These are phyloP conservation scores for Acacia pycnantha DNA, from an alignment of 331 rosid genomes.

Conservation along the genomic window DNA sequence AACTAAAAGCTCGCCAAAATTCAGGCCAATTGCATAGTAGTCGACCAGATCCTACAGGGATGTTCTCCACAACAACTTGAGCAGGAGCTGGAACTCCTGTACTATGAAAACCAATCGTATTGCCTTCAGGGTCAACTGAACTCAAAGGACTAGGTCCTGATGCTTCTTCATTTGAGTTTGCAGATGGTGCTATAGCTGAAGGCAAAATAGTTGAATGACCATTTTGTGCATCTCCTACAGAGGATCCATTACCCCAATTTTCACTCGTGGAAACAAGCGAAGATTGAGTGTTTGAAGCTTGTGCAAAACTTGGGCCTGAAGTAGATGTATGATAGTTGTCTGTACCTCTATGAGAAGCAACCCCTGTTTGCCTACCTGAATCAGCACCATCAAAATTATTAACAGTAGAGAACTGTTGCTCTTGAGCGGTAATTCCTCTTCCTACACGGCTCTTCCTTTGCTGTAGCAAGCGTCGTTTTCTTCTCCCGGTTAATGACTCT, in stretches of 20 bases:
- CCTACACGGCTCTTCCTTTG: conserved; percentile 84
- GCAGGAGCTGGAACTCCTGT: conserved; percentile 96
- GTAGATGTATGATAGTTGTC: conserved; percentile 49
- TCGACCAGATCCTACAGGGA: conserved; percentile 98
- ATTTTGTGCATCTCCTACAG: conserved; percentile 46
- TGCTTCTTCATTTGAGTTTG: conserved; percentile 47
- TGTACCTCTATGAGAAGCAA: conserved; percentile 42
- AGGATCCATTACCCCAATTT: conserved; percentile 45
- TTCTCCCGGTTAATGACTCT: conserved; percentile 67
- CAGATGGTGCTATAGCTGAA: conserved; percentile 47
- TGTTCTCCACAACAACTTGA: conserved; percentile 96
- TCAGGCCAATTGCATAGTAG: conserved; percentile 95
- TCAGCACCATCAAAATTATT: conserved; percentile 69
- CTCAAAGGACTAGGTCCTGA: conserved; percentile 47
- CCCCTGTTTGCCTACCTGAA: conserved; percentile 52
- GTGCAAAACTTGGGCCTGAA: conserved; percentile 55
- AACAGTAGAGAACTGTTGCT: conserved; percentile 62
- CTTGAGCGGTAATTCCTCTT: conserved; percentile 72
- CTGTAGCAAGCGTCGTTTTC: conserved; percentile 82
- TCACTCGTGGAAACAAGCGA: conserved; percentile 55
- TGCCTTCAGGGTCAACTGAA: conserved; percentile 56
- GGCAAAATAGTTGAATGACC: conserved; percentile 47
- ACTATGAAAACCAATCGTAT: conserved; percentile 49
- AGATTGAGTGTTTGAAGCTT: conserved; percentile 57
- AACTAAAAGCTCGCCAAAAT: conserved; percentile 97